Base-by-base conservation (phyloP, 1,284 basidiomycete species). In the Rhodotorula sp. region DNA sequence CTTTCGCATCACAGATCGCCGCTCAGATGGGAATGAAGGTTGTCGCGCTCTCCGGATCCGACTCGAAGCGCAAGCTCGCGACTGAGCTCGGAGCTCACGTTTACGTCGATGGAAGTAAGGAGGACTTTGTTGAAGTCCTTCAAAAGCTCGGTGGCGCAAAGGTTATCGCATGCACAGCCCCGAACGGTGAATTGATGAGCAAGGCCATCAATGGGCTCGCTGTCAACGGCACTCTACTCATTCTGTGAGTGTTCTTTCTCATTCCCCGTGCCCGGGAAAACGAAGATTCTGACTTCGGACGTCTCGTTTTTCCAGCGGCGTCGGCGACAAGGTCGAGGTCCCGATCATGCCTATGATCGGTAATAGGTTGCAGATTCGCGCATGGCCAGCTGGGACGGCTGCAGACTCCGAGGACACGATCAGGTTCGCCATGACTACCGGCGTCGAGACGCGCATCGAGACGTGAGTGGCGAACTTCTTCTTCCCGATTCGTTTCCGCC, bases 71-170 rank as follows among this genome's bases (percentile, higher is more conserved):
- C 63, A 77, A 80, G 7, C 77, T 82, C 46, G 82, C 82, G 15
- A 70, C 58, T 5, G 73, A 82, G 73, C 79, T 83, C n/a, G 83
- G 83, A 21, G 83, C 83, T 3, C 76, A 80, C 70, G 77, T 81
- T 51, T 83, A 81, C 75, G 76, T 83, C 72, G 81, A 78, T 56
- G 54, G 73, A 26, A 74, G 67, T 47, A 74, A 76, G 52, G 77
- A 79, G 31, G 70, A 79, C 68, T 73, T 77, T 15, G 79, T 78
- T 23, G 78, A 80, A 57, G 79, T 76, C 31, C 76, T 84, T 21
- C 74, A 80, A 60, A 81, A 83, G 78, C 71, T 83, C 51, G 83
- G 83, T 18, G 83, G 75, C 16, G 72, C 68, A 5, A 76, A 74
- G 58, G 70, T 74, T 31, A 58, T 69, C 18, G 56, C 71, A 6